phyloP scores from a whole-genome alignment of 257 asterid genomes.

The Solanum appendiculatum region DNA sequence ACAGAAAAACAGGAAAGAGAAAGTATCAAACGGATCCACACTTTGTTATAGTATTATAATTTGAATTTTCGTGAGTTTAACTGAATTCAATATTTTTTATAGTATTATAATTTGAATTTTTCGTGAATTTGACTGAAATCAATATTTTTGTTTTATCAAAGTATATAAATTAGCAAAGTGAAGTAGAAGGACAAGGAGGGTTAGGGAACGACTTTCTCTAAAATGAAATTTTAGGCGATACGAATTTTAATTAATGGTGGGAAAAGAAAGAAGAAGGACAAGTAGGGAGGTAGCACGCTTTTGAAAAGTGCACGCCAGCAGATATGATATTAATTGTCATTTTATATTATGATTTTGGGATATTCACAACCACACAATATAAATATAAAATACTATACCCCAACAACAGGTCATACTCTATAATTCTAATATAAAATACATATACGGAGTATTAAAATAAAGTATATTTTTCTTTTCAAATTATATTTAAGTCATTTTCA shows the following conservation, averaged over 20 bases:
- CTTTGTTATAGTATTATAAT: background rate
- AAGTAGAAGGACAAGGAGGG: background rate
- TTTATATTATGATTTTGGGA: background rate
- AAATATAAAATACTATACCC: background rate
- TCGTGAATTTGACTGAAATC: too few species aligned
- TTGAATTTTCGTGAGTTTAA: too few species aligned
- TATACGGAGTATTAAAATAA: background rate
- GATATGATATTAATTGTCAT: background rate
- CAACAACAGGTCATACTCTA: background rate
- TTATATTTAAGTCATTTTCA: background rate
- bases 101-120: too few species aligned
- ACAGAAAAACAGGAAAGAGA: background rate
- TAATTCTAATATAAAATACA: background rate
- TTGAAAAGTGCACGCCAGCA: background rate
- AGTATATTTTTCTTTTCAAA: background rate
- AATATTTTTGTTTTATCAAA: too few species aligned
- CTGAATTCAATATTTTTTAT: too few species aligned
- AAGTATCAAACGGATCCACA: background rate
- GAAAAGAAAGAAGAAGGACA: background rate
- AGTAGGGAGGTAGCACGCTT: background rate
- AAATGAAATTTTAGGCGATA: too few species aligned
- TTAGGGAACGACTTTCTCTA: rapidly evolving
- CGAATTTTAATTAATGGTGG: too few species aligned
- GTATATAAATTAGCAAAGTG: background rate
- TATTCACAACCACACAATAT: background rate